Percentiles rank a stretch among this genome's conserved stretches.
Evolutionary conservation across 148 eudicot species (phyloP).

Genomic region (Arctostaphylos glauca): DNA sequence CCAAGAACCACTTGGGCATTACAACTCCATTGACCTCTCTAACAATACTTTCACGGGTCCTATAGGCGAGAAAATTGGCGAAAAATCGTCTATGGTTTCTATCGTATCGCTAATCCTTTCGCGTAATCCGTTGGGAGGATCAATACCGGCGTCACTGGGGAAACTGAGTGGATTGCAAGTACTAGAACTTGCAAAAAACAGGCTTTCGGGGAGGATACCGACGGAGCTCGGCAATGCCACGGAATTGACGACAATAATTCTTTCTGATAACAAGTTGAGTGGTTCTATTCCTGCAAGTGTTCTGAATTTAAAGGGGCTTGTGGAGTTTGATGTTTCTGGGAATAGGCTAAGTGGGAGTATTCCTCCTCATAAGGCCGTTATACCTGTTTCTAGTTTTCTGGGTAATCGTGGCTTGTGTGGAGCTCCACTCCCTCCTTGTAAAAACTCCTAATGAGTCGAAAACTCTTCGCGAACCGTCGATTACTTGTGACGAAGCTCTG

Average conservation of each 20-base stretch:
- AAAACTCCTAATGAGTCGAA: background rate
- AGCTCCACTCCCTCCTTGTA: conserved; percentile 68
- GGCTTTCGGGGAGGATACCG: conserved; percentile 52
- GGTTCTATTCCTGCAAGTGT: conserved; percentile 57
- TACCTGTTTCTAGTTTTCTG: conserved; percentile 57
- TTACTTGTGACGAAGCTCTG: too few relatives aligned
- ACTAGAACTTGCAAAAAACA: conserved; percentile 34
- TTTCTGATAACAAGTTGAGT: conserved; percentile 45
- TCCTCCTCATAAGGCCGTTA: conserved; percentile 51
- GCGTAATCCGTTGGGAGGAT: conserved; percentile 57
- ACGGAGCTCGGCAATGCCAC: conserved; percentile 44
- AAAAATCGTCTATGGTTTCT: conserved; percentile 33
- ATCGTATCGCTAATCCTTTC: conserved; percentile 55
- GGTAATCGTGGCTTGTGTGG: conserved; percentile 77
- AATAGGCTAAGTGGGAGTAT: conserved; percentile 63
- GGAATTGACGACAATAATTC: conserved; percentile 35
- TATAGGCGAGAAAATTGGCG: conserved; percentile 41
- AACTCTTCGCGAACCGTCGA: too few relatives aligned
- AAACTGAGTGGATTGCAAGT: conserved; percentile 40
- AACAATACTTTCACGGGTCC: conserved; percentile 58
- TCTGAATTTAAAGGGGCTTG: conserved; percentile 39
- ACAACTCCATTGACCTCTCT: conserved; percentile 61
- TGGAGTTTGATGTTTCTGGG: conserved; percentile 58
- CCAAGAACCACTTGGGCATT: conserved; percentile 45
- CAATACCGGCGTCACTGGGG: conserved; percentile 59